Evolutionary conservation across 768 basidiomycete species (phyloP).

Genomic region (Amanita pseudoporphyria): DNA sequence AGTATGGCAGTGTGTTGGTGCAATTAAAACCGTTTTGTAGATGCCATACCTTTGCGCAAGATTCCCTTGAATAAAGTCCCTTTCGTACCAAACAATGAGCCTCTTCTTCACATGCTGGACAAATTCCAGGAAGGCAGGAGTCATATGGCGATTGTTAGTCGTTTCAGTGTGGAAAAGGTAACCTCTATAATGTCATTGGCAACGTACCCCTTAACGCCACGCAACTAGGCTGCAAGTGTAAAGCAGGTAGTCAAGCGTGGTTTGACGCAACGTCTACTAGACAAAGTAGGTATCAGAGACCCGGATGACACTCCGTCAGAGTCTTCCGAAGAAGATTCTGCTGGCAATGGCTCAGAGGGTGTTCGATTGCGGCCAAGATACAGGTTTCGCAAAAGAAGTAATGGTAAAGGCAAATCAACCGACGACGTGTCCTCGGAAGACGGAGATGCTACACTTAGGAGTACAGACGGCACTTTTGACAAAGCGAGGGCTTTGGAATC

Average conservation of each 20-base stretch:
- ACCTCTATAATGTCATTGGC: not conserved
- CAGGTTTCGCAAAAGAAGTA: conserved; percentile 3
- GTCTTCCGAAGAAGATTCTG: conserved; percentile 25
- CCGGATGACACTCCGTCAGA: conserved; percentile 32
- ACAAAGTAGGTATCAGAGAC: conserved; percentile 67
- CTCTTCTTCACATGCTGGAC: conserved; percentile 77
- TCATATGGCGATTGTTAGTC: conserved; percentile 86
- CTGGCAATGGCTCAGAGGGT: conserved; percentile 13
- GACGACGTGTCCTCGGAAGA: conserved; percentile 15
- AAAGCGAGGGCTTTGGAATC: conserved; percentile 1
- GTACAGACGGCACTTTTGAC: conserved; percentile 11
- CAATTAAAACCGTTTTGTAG: conserved; percentile 22
- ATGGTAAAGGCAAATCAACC: not conserved
- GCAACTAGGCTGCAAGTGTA: conserved; percentile 53
- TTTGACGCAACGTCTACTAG: conserved; percentile 67
- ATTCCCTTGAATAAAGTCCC: conserved; percentile 83
- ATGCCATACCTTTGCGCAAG: conserved; percentile 73
- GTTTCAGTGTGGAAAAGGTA: conserved; percentile 59
- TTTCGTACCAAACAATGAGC: conserved; percentile 79
- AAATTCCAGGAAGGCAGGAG: conserved; percentile 85
- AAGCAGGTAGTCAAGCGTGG: conserved; percentile 79
- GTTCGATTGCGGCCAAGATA: conserved; percentile 6
- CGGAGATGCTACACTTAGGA: conserved; percentile 17
- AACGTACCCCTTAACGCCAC: not conserved
- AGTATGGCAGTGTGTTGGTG: not conserved